These are phyloP conservation scores for Alloteropsis angusta DNA, from an alignment of 202 grass and related monocot species.

Conservation along the genomic window DNA sequence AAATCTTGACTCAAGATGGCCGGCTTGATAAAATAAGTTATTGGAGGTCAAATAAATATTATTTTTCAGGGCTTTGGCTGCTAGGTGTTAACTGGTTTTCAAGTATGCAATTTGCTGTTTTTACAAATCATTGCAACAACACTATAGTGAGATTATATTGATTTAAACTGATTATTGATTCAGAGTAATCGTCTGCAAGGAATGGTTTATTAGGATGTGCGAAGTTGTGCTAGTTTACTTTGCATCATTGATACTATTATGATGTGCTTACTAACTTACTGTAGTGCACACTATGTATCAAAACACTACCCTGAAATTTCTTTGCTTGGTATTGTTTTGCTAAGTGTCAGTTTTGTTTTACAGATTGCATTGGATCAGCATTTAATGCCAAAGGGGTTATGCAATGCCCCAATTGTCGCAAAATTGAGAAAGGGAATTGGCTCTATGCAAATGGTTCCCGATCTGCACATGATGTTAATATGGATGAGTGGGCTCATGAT, in stretches of 20 bases:
- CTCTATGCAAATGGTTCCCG: constrained; percentile 71
- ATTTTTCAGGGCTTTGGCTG: background rate
- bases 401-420: constrained; percentile 99
- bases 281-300: background rate
- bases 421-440: constrained; percentile 97
- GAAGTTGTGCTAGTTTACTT: background rate
- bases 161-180: constrained; percentile 2
- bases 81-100: background rate
- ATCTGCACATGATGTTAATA: constrained; percentile 41
- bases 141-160: background rate
- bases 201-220: constrained; percentile 10
- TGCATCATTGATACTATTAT: background rate
- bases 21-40: background rate
- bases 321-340: background rate
- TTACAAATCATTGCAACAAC: background rate
- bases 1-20: background rate
- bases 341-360: constrained; percentile 13
- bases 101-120: background rate
- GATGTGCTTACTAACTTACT: background rate
- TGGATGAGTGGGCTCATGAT: constrained; percentile 81
- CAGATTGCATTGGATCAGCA: constrained; percentile 99
- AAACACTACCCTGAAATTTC: background rate
- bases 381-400: constrained; percentile 97
- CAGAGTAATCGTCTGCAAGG: background rate
- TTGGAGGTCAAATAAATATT: background rate